Evolutionary conservation across 306 rosid species (phyloP).

Genomic region (Corylus americana): DNA sequence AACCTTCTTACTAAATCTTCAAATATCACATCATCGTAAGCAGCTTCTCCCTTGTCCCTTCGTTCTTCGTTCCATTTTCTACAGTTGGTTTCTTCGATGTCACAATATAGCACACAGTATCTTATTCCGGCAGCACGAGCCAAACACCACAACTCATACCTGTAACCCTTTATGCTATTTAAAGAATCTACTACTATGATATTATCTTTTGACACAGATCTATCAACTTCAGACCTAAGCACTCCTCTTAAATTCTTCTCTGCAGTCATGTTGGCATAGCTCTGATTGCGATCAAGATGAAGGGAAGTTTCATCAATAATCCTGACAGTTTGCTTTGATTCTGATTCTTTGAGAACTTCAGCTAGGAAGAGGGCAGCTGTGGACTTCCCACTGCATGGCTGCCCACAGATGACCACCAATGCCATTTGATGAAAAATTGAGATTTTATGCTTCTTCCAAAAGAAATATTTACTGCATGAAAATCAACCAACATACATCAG

Average conservation of each 20-base stretch:
- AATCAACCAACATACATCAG: not conserved
- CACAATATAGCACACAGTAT: slow-evolving; percentile 79
- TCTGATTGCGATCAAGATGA: slow-evolving; percentile 81
- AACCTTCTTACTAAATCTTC: slow-evolving; percentile 84
- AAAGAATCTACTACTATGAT: slow-evolving; percentile 78
- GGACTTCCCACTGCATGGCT: slow-evolving; percentile 69
- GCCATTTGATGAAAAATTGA: slow-evolving; percentile 51
- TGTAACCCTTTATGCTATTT: slow-evolving; percentile 88
- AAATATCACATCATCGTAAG: slow-evolving; percentile 64
- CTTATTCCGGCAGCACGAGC: slow-evolving; percentile 87
- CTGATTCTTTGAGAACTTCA: slow-evolving; percentile 31
- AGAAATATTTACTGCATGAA: not conserved
- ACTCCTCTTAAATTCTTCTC: slow-evolving; percentile 96
- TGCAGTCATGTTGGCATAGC: slow-evolving; percentile 79
- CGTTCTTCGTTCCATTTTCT: slow-evolving; percentile 84
- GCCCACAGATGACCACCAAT: slow-evolving; percentile 92
- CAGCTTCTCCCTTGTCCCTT: slow-evolving; percentile 59
- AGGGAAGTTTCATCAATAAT: slow-evolving; percentile 71
- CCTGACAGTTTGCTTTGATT: slow-evolving; percentile 49
- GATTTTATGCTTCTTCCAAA: not conserved
- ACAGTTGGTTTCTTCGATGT: slow-evolving; percentile 65
- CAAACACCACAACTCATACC: slow-evolving; percentile 95
- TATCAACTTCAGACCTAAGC: slow-evolving; percentile 87
- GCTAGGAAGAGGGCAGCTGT: slow-evolving; percentile 8
- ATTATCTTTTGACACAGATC: slow-evolving; percentile 71